These are phyloP conservation scores for Pseudozyma tsukubaensis DNA, from an alignment of 1,284 basidiomycete species.

Conservation along the genomic window DNA sequence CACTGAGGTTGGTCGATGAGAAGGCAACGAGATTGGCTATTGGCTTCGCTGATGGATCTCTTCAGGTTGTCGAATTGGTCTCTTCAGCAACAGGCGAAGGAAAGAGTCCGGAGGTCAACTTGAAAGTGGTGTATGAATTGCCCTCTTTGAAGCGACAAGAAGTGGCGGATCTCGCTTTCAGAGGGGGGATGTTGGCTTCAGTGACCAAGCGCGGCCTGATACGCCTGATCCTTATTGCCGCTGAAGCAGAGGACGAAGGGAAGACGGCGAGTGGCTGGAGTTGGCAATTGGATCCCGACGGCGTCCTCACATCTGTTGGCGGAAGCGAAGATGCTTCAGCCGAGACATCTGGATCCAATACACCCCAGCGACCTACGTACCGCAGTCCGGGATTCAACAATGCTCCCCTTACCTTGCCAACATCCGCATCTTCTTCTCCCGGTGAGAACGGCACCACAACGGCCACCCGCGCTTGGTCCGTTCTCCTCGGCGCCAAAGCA, in stretches of 20 bases:
- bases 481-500: constrained; percentile 14
- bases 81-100: not conserved
- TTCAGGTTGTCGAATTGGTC: constrained; percentile 13
- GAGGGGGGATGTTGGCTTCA: constrained; percentile 7
- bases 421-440: not conserved
- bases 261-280: not conserved
- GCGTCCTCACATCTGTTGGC: not conserved
- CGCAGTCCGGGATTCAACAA: constrained; percentile 44
- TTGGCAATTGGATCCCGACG: constrained; percentile 11
- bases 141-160: constrained; percentile 2
- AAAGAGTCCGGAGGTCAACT: not conserved
- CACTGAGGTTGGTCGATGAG: constrained; percentile 7
- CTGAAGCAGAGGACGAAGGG: not conserved
- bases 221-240: not conserved
- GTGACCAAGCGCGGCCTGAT: constrained; percentile 15
- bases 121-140: not conserved
- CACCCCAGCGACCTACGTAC: constrained; percentile 13
- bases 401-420: constrained; percentile 5
- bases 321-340: not conserved
- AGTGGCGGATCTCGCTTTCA: constrained; percentile 15
- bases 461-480: constrained; percentile 37
- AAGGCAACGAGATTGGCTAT: constrained; percentile 13
- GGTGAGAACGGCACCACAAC: not conserved
- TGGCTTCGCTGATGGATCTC: constrained; percentile 31
- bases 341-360: constrained; percentile 14